A percentile compares a stretch with the other conserved stretches of the same genome.
phyloP scores from a whole-genome alignment of 305 asterid species.

The Ilex paraguariensis region DNA sequence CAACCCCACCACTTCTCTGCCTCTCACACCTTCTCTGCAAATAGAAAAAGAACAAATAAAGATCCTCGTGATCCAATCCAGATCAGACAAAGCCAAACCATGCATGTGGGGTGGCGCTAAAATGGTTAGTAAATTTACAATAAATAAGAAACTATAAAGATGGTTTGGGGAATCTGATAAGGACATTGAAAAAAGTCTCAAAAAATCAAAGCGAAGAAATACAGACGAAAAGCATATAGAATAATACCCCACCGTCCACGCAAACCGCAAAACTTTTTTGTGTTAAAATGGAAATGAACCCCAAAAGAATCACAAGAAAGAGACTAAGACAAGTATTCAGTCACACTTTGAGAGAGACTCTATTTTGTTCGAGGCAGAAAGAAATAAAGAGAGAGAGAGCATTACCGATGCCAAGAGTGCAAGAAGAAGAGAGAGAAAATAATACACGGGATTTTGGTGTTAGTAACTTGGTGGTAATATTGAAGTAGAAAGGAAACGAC shows the following conservation, averaged over 20 bases:
- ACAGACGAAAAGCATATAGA: constrained; percentile 7
- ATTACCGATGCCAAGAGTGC: too few species aligned
- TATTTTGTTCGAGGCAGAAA: too few species aligned
- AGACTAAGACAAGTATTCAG: too few species aligned
- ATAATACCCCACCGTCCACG: constrained; percentile 36
- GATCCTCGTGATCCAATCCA: constrained; percentile 50
- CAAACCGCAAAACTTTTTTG: constrained; percentile 5
- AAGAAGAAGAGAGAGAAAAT: too few species aligned
- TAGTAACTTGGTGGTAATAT: too few species aligned
- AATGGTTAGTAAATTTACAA: constrained; percentile 13
- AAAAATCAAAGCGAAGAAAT: constrained; percentile 27
- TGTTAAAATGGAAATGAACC: too few species aligned
- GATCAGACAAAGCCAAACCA: constrained; percentile 42
- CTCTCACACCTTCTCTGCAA: constrained; percentile 13
- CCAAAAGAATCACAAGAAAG: too few species aligned
- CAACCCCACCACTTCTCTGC: constrained; percentile 19
- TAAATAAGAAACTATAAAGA: constrained; percentile 10
- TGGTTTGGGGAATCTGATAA: constrained; percentile 23
- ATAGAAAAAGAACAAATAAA: constrained; percentile 14
- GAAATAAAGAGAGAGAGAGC: too few species aligned
- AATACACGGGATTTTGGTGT: too few species aligned
- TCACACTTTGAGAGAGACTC: too few species aligned
- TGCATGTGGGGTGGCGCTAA: constrained; percentile 33
- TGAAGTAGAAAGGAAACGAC: too few species aligned
- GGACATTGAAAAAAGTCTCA: constrained; percentile 16